These are phyloP conservation scores for Trypanosoma caninum DNA, from an alignment of 208 protist genomes.

Conservation along the genomic window DNA sequence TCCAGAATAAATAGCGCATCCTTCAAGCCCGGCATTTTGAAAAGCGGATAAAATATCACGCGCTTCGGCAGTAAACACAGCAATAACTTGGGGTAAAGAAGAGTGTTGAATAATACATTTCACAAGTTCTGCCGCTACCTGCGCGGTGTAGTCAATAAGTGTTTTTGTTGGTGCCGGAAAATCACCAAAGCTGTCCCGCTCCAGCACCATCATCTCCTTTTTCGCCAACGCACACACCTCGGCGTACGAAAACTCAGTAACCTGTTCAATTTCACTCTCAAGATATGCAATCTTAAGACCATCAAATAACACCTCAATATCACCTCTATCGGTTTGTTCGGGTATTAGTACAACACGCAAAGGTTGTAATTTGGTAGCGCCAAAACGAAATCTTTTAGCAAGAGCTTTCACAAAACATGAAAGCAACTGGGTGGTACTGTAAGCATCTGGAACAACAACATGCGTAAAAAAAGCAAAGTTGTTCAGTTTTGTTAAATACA, in stretches of 20 bases:
- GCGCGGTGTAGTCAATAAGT: constrained; percentile 51
- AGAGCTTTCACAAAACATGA: constrained; percentile 33
- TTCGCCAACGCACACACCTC: constrained; percentile 66
- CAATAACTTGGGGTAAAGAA: constrained; percentile 49
- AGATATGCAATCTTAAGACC: constrained; percentile 32
- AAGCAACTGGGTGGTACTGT: constrained; percentile 52
- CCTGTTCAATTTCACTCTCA: constrained; percentile 9
- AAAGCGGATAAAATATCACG: constrained; percentile 54
- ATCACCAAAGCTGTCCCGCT: constrained; percentile 48
- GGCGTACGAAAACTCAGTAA: constrained; percentile 66
- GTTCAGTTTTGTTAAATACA: constrained; percentile 60
- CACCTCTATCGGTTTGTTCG: constrained; percentile 5
- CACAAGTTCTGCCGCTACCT: constrained; percentile 50
- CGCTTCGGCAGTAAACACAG: constrained; percentile 68
- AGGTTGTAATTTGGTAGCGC: constrained; percentile 36
- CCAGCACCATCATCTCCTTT: constrained; percentile 73
- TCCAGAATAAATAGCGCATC: constrained; percentile 55
- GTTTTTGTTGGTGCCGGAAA: constrained; percentile 57
- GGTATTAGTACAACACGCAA: constrained; percentile 35
- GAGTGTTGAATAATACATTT: constrained; percentile 28
- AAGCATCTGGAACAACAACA: constrained; percentile 65
- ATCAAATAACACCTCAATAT: constrained; percentile 41
- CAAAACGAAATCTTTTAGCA: constrained; percentile 29
- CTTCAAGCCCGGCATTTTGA: constrained; percentile 32
- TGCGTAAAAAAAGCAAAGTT: constrained; percentile 83